Base-by-base conservation (phyloP, 352 stramenopile genomes). In the Phytophthora melonis region DNA sequence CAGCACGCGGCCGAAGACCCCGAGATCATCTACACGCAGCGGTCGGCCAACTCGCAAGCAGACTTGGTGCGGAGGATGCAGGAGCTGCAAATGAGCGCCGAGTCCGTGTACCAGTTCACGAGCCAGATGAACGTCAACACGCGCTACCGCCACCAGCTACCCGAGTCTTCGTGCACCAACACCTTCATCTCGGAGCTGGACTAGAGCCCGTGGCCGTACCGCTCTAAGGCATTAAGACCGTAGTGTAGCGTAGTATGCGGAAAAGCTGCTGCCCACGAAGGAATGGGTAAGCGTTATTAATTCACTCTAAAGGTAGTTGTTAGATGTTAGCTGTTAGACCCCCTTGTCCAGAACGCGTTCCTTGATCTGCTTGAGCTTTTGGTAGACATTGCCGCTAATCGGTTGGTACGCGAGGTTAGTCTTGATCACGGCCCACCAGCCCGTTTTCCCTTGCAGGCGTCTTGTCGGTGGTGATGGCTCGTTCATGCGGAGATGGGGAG, bases 31-130 rank as follows among this genome's bases (percentile, higher is more conserved):
- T 74, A 68, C 54, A 54, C 58, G 13, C 63, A 74, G 39, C 49
- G n/a, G 4, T 41, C n/a, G 18, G 53, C 14, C 1, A 52, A 3
- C 5, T 70, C 63, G 2, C 70, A 63, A 14, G 61, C 55, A 7
- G 71, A 84, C 34, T 49, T 91, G 16, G 79, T 84, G 61, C 66
- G 78, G 49, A 84, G 77, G 63, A 91, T 91, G 83, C 75, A 76
- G 32, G 73, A 87, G 61, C 65, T 91, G n/a, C 79, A 85, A 27
- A 75, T 83, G 43, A 80, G 78, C n/a, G 83, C 83, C 0, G 83
- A 91, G 63, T 83, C 80, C 2, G 82, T 84, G n/a, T 91, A 89
- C 58, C 78, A 87, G 63, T 73, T 88, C 49, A 86, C 84, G 19
- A 86, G 83, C 54, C 78, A 84, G 55, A 85, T 79, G 70, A 77